phyloP scores from a whole-genome alignment of 345 rosid species.

The Melastoma malabathricum region DNA sequence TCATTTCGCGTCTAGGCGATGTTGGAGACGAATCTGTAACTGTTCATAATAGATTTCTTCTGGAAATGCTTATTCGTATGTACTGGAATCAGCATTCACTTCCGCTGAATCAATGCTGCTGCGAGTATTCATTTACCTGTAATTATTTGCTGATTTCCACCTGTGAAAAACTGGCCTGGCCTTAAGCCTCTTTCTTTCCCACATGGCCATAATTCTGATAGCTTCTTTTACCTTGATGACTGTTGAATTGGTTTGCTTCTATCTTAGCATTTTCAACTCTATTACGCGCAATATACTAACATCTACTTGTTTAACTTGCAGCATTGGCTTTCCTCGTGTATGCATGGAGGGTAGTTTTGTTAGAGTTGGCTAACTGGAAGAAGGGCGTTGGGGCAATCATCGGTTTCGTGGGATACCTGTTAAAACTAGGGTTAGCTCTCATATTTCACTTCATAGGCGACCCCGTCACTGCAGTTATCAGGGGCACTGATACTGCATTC shows the following conservation, averaged over 20 bases:
- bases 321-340: slow-evolving; percentile 60
- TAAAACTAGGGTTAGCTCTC: slow-evolving; percentile 50
- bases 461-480: slow-evolving; percentile 48
- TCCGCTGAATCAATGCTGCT: too few relatives aligned
- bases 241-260: not conserved
- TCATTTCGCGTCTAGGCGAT: too few relatives aligned
- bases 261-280: not conserved
- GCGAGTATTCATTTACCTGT: too few relatives aligned
- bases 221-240: too few relatives aligned
- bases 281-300: not conserved
- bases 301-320: slow-evolving; percentile 20
- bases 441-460: slow-evolving; percentile 66
- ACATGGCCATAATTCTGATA: too few relatives aligned
- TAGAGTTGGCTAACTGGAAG: slow-evolving; percentile 66
- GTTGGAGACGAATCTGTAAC: too few relatives aligned
- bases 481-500: slow-evolving; percentile 38
- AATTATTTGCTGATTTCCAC: too few relatives aligned
- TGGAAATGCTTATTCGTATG: too few relatives aligned
- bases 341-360: slow-evolving; percentile 80
- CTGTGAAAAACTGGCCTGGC: too few relatives aligned
- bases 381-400: slow-evolving; percentile 26
- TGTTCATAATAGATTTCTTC: too few relatives aligned
- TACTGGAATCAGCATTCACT: too few relatives aligned
- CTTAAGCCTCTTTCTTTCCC: too few relatives aligned
- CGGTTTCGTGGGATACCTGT: slow-evolving; percentile 42